Base-by-base conservation (phyloP, 306 rosid species). In the Gastrolobium bilobum region DNA sequence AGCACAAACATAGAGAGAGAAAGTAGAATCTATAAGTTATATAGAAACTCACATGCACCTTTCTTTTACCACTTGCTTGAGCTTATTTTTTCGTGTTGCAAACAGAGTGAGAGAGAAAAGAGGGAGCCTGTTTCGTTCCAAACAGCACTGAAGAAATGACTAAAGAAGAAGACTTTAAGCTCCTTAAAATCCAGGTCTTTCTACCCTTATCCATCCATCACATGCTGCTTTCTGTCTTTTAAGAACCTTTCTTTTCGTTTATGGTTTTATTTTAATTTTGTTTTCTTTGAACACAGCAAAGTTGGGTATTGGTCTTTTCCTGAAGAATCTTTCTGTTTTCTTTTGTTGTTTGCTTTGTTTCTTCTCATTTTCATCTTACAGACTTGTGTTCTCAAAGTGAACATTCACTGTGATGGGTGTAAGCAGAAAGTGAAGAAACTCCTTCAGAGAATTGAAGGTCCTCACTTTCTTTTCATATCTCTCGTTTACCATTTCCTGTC, bases 371-470 rank as follows among this genome's bases (percentile, higher is more conserved):
- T 73, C 67, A 50, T 20, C 68, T 56, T 86, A 79, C 97, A 95
- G 97, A 95, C 97, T 68, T 95, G 89, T 84, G 85, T 76, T 82
- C 97, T 95, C 84, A 92, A 87, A 84, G 99, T 95, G 90, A 92
- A 87, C 88, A 87, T 92, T 57, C 97, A 95, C 88, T 95, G 99
- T 88, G 99, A 95, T 90, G 99, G 99, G 44, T 95, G 99, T 87
- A 89, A 89, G 90, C 99, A 88, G 88, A 92, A 95, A 85, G 97
- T 95, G 85, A 95, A 91, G 97, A 95, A 95, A 82, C 82, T 95
- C 71, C 97, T 95, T 82, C 97, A 92, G 85, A 91, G 97, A 83
- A 95, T 88, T 86, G 97, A 95, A 95, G 99, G 99, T 95, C 54
- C 60, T 79, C 60, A 31, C 76, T 77, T 34, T 80, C 62, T 75